Conservation (phyloP, 768 basidiomycete species). For the Tulasnella sp. region DNA sequence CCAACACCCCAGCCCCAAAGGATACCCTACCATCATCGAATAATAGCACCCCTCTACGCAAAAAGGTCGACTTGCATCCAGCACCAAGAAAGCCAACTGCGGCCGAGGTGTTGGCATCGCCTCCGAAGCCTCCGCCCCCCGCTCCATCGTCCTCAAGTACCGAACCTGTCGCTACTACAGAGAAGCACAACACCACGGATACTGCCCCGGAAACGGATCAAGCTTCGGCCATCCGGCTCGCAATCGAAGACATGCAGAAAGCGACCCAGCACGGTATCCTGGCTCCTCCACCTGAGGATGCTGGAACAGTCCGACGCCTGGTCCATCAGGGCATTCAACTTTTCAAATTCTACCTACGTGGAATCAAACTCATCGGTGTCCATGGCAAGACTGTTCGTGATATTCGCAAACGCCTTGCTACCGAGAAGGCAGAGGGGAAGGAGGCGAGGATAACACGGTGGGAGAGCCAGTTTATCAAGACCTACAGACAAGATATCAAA, state of each 20-base stretch:
- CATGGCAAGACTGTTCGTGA: constrained; percentile 46
- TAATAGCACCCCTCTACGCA: background rate
- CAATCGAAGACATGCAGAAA: constrained; percentile 40
- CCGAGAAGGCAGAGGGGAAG: constrained; percentile 42
- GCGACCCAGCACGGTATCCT: constrained; percentile 65
- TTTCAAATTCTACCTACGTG: constrained; percentile 79
- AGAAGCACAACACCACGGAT: background rate
- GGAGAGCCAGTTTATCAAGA: constrained; percentile 61
- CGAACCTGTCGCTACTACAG: background rate
- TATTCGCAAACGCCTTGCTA: constrained; percentile 47
- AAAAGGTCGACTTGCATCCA: constrained; percentile 9
- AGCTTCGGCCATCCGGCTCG: constrained; percentile 40
- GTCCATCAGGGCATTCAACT: constrained; percentile 41
- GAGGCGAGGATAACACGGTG: constrained; percentile 49
- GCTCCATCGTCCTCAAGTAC: background rate
- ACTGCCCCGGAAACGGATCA: background rate
- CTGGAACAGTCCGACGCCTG: constrained; percentile 48
- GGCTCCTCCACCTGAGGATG: constrained; percentile 53
- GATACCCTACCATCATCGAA: background rate
- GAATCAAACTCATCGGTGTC: constrained; percentile 55
- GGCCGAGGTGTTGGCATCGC: background rate
- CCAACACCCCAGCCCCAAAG: background rate
- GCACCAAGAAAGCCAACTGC: constrained; percentile 1
- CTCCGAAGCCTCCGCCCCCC: background rate
- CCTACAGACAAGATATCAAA: constrained; percentile 56